Base-by-base conservation (phyloP, 2,329 filamentous ascomycete genomes). In the Metarhizium sp. region DNA sequence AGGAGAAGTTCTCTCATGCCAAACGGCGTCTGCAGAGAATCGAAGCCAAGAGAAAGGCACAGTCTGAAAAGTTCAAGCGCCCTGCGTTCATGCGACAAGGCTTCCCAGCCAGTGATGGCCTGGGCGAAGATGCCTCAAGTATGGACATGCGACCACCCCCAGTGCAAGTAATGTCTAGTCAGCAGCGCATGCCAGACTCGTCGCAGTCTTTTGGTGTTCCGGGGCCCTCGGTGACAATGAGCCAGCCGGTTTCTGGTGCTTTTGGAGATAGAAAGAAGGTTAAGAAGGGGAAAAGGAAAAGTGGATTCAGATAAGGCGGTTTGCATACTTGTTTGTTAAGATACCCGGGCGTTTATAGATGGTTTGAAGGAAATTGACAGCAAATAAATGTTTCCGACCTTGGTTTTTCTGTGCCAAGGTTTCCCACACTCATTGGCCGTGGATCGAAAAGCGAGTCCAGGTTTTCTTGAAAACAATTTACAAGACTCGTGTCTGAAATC, bases 181-280 rank as follows among this genome's bases (percentile, higher is more conserved):
- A 73, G 57, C 62, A 61, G 52, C 66, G 59, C 30, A 57, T 60
- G 7, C 66, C 66, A 1, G 62, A 58, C 52, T 73, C 69, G 29
- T 70, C 68, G 29, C 73, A 73, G 61, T 66, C 63, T 40, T 64
- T 68, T 43, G 63, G 59, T 1, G 52, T 61, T 2, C 54, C 63
- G 13, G 61, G 64, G 45, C 63, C 69, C n/a, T 62, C 63, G 3
- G 58, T 69, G 53, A 66, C 69, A n/a, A 76, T 76, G 70, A 77
- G 75, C 52, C 76, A 78, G 61, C 71, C 74, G 10, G 62, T 74
- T 14, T 57, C 69, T n/a, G 78, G 78, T 2, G 59, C 65, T 4
- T 78, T 77, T 71, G 77, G 77, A 30, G 71, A 71, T 59, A 67
- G 76, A 51, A 70, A 68, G 57, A 69, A 66, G 58, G 70, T 66